Evolutionary conservation across 2,329 filamentous ascomycete species (phyloP), one percentile per base, ranked within the genome.

Genomic region (Colletotrichum plurivorum): DNA sequence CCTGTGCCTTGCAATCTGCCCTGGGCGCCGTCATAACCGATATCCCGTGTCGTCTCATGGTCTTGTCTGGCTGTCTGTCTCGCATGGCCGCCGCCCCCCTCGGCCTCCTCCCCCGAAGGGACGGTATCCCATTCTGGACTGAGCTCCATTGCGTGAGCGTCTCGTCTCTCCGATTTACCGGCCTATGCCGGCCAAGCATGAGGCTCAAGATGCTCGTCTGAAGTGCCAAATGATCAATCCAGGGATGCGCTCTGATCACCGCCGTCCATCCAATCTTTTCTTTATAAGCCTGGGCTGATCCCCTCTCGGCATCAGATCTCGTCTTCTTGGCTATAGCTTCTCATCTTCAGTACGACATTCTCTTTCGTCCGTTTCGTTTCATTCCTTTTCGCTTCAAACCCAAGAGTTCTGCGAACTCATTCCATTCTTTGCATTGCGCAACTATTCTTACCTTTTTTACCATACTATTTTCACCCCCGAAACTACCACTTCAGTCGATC

Each of bases 331-430:
- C 43, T 58, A 55, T 45, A 45, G 58, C 63, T 63, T 63, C 63
- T 57, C 57, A 70, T 54, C 56, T 57, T 49, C n/a, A 36, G 15
- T 39, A 45, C 53, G 53, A 66, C 66, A 59, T 43, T 70, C 66
- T 59, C 66, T 71, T 63, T 43, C 31, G 8, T 22, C 54, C 49
- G 58, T 69, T 64, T 66, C 55, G 55, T 45, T 70, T 70, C 61
- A 53, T 61, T 71, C 68, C 68, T 22, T 58, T 68, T 61, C 68
- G 25, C 31, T 9, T 36, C 5, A 2, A 25, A 25, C 15, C 4
- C 48, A 9, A 10, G 63, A 64, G 71, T 71, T 73, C 71, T 71
- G 71, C 59, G 71, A 73, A 54, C 70, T 73, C 70, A 58, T 73
- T 73, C 70, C 71, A 69, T 73, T 73, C 71, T 64, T 71, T 73